Conservation (phyloP, 2,329 filamentous ascomycete species). For the Phoma sp. region DNA sequence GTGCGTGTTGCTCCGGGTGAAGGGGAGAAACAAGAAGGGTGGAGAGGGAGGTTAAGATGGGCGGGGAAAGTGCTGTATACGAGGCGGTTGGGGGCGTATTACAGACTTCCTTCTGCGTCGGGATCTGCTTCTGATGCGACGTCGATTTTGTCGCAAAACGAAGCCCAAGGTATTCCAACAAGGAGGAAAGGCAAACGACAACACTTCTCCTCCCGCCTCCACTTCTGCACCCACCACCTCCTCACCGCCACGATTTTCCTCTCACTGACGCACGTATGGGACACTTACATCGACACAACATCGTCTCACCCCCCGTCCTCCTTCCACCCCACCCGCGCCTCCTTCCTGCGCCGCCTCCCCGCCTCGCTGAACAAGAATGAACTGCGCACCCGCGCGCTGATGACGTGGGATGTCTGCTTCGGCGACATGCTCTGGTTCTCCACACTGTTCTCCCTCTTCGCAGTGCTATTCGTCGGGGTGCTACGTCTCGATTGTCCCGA, state of each 20-base stretch:
- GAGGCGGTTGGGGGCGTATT: background rate
- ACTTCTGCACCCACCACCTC: background rate
- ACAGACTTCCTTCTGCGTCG: too few species aligned
- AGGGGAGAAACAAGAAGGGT: background rate
- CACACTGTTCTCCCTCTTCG: conserved; percentile 20
- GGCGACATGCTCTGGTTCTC: conserved; percentile 24
- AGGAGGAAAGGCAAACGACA: too few species aligned
- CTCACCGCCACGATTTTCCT: background rate
- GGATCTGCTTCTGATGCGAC: too few species aligned
- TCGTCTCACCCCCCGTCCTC: too few species aligned
- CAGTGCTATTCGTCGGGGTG: conserved; percentile 15
- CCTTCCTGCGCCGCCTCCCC: conserved; percentile 15
- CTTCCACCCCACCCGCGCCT: background rate
- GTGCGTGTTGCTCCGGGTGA: conserved; percentile 13
- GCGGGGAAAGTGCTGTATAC: conserved; percentile 1
- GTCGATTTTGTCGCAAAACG: too few species aligned
- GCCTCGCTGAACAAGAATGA: background rate
- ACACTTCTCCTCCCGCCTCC: background rate
- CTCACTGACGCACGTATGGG: background rate
- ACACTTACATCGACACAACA: background rate
- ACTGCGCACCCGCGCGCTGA: background rate
- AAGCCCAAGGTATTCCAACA: too few species aligned
- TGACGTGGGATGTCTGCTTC: conserved; percentile 20
- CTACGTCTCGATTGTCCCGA: conserved; percentile 12
- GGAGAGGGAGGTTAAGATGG: background rate